These are phyloP conservation scores for Talaromyces liani DNA, from an alignment of 495 filamentous ascomycete species.

Conservation along the genomic window DNA sequence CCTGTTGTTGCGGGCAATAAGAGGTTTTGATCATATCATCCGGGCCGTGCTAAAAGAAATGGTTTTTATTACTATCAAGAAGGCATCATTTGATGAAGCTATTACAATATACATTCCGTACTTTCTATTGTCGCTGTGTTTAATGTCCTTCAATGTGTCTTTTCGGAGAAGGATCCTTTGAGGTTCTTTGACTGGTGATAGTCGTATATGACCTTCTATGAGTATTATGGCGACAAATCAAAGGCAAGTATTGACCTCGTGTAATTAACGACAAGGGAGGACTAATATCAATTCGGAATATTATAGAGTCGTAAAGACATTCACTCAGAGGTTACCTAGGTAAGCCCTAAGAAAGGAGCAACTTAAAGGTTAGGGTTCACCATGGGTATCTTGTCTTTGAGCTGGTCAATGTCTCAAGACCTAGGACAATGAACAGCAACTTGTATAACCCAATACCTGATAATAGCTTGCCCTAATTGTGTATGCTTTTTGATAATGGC, in stretches of 20 bases:
- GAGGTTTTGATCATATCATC: neutral
- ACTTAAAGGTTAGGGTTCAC: neutral
- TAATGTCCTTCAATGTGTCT: neutral
- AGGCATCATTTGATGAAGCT: neutral
- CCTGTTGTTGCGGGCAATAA: neutral
- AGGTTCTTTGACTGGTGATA: neutral
- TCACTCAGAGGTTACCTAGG: neutral
- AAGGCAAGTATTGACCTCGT: neutral
- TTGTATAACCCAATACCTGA: neutral
- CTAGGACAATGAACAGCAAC: neutral
- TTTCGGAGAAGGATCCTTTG: neutral
- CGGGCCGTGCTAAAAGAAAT: neutral
- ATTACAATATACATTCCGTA: neutral
- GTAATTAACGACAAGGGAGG: neutral
- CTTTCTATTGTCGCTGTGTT: neutral
- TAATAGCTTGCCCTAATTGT: neutral
- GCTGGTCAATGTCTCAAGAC: neutral
- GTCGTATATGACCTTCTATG: neutral
- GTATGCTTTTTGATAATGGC: neutral
- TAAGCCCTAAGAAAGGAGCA: neutral
- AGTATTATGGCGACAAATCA: neutral
- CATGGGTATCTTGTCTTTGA: neutral
- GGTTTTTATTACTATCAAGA: neutral
- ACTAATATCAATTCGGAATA: neutral
- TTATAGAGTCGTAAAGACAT: neutral